These are phyloP conservation scores for Hymenoscyphus fraxineus DNA, from an alignment of 2,329 filamentous ascomycete genomes.

Conservation along the genomic window DNA sequence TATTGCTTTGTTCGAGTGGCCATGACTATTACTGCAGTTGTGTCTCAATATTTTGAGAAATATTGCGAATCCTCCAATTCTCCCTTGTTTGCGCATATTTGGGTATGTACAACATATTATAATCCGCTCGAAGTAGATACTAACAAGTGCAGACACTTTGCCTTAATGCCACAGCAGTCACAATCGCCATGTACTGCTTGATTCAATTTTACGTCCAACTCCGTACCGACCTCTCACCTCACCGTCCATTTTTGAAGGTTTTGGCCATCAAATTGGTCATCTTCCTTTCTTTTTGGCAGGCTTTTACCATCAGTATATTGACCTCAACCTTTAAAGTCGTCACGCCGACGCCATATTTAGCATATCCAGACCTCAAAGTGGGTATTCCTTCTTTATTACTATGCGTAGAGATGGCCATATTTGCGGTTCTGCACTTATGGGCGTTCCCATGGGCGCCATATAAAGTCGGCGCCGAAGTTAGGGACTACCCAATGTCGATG, in stretches of 20 bases:
- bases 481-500: conserved; percentile 24
- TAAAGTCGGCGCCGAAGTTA: conserved; percentile 26
- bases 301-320: conserved; percentile 57
- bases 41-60: conserved; percentile 62
- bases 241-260: conserved; percentile 75
- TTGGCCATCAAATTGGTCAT: conserved; percentile 86
- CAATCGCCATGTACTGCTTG: conserved; percentile 83
- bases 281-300: conserved; percentile 88
- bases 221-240: conserved; percentile 60
- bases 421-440: conserved; percentile 74
- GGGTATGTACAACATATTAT: conserved; percentile 49
- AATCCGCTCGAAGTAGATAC: background rate
- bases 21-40: conserved; percentile 74
- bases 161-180: conserved; percentile 68
- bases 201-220: conserved; percentile 85
- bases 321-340: conserved; percentile 54
- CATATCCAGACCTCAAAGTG: conserved; percentile 73
- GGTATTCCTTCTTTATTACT: conserved; percentile 75
- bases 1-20: conserved; percentile 78
- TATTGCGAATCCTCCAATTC: conserved; percentile 79
- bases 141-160: conserved; percentile 49
- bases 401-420: conserved; percentile 81
- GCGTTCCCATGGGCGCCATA: conserved; percentile 79
- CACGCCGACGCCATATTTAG: conserved; percentile 57
- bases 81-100: conserved; percentile 78